These are phyloP conservation scores for Kurtzmaniella fragi DNA, from an alignment of 805 yeast genomes.

Conservation along the genomic window DNA sequence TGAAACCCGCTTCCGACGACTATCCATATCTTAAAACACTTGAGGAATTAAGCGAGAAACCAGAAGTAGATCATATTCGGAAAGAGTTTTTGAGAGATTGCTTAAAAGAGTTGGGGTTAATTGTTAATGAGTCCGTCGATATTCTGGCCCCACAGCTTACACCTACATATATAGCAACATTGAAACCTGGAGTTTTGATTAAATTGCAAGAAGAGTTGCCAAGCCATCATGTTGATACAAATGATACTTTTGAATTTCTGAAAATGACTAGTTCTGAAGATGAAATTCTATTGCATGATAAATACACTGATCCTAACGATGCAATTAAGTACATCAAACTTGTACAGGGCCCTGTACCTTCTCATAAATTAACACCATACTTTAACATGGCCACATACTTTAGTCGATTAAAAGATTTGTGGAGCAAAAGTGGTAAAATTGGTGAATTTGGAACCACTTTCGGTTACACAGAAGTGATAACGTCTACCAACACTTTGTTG, in stretches of 20 bases:
- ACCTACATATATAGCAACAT: slow-evolving; percentile 51
- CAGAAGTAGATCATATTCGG: slow-evolving; percentile 43
- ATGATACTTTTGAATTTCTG: slow-evolving; percentile 29
- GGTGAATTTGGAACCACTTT: slow-evolving; percentile 54
- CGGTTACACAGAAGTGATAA: slow-evolving; percentile 81
- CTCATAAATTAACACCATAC: slow-evolving; percentile 56
- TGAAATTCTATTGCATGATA: slow-evolving; percentile 42
- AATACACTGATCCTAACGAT: slow-evolving; percentile 20
- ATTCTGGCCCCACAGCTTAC: slow-evolving; percentile 60
- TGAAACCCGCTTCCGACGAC: slow-evolving; percentile 32
- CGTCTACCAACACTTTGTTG: slow-evolving; percentile 78
- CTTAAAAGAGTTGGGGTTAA: slow-evolving; percentile 58
- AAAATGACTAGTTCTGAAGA: slow-evolving; percentile 39
- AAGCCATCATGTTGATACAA: slow-evolving; percentile 25
- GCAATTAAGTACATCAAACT: slow-evolving; percentile 52
- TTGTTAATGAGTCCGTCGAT: slow-evolving; percentile 50
- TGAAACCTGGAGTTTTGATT: slow-evolving; percentile 24
- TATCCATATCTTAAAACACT: slow-evolving; percentile 23
- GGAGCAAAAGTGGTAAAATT: slow-evolving; percentile 17
- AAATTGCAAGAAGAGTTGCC: slow-evolving; percentile 24
- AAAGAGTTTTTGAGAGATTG: slow-evolving; percentile 52
- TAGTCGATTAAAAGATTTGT: slow-evolving; percentile 29
- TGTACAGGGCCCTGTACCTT: slow-evolving; percentile 42
- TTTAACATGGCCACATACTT: slow-evolving; percentile 63
- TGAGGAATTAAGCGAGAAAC: slow-evolving; percentile 29